Percentiles rank a stretch among this genome's conserved stretches.
Conservation (phyloP, 2,329 filamentous ascomycete species). For the Claviceps sp. region DNA sequence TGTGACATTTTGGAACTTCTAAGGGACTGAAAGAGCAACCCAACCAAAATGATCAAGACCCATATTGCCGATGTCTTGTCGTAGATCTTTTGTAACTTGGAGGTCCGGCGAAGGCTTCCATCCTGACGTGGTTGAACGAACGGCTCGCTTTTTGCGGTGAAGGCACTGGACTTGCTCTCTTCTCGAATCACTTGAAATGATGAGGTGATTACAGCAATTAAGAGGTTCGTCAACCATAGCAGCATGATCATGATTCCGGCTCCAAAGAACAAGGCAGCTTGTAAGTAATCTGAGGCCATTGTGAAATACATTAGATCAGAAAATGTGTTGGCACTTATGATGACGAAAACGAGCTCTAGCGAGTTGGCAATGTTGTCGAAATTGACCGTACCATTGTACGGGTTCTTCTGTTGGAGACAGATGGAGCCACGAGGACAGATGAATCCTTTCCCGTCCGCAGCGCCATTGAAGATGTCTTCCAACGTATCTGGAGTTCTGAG, state of each 20-base stretch:
- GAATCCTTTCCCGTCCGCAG: constrained; percentile 60
- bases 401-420: constrained; percentile 68
- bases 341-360: constrained; percentile 86
- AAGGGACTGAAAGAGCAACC: constrained; percentile 64
- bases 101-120: constrained; percentile 23
- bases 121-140: constrained; percentile 23
- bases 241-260: constrained; percentile 78
- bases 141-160: constrained; percentile 58
- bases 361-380: constrained; percentile 94
- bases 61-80: constrained; percentile 64
- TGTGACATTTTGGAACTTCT: constrained; percentile 65
- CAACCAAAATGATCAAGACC: constrained; percentile 68
- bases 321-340: constrained; percentile 98
- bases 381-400: constrained; percentile 73
- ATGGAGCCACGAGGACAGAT: constrained; percentile 73
- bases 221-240: constrained; percentile 88
- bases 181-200: constrained; percentile 97
- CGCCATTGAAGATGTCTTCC: constrained; percentile 35
- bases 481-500: constrained; percentile 23
- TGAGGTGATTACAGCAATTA: constrained; percentile 94
- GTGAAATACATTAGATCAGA: constrained; percentile 90
- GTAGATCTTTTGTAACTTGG: constrained; percentile 55
- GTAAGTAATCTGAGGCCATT: constrained; percentile 79
- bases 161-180: constrained; percentile 88
- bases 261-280: constrained; percentile 65